Percentiles rank a stretch among this genome's conserved stretches.
Evolutionary conservation across 75 land plant genomes (phyloP).

Genomic region (Chamaecyparis obtusa): DNA sequence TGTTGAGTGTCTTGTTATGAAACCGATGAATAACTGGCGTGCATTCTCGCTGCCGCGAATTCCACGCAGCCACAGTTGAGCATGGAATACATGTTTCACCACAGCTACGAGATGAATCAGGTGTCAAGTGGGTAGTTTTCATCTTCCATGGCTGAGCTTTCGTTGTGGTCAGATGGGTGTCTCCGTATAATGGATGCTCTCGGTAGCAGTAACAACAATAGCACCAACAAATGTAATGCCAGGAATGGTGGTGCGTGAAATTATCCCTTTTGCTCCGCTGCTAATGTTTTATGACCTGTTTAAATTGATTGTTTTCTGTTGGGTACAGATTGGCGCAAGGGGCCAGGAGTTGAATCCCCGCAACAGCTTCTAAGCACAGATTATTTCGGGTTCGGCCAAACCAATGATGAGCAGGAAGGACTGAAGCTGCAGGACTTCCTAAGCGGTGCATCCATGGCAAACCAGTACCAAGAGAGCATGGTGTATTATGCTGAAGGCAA

Average conservation of each 20-base stretch:
- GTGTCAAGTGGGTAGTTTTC: conserved; percentile 23
- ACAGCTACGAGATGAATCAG: conserved; percentile 23
- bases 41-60: conserved; percentile 60
- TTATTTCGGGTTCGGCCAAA: conserved; percentile 12
- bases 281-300: background rate
- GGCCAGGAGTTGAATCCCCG: background rate
- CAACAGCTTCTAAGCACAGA: conserved; percentile 3
- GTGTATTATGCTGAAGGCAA: conserved; percentile 28
- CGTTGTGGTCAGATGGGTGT: conserved; percentile 80
- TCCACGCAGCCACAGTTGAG: conserved; percentile 20
- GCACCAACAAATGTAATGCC: background rate
- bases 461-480: conserved; percentile 41
- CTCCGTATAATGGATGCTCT: conserved; percentile 77
- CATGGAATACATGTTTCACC: background rate
- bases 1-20: conserved; percentile 6
- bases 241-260: background rate
- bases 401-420: conserved; percentile 19
- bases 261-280: background rate
- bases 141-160: conserved; percentile 43
- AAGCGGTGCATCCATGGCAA: conserved; percentile 54
- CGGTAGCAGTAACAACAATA: conserved; percentile 21
- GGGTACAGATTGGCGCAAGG: background rate
- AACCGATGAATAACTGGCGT: conserved; percentile 41
- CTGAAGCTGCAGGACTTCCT: conserved; percentile 78
- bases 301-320: background rate